phyloP scores from a whole-genome alignment of 202 grass and related monocot species.

The Digitaria exilis region DNA sequence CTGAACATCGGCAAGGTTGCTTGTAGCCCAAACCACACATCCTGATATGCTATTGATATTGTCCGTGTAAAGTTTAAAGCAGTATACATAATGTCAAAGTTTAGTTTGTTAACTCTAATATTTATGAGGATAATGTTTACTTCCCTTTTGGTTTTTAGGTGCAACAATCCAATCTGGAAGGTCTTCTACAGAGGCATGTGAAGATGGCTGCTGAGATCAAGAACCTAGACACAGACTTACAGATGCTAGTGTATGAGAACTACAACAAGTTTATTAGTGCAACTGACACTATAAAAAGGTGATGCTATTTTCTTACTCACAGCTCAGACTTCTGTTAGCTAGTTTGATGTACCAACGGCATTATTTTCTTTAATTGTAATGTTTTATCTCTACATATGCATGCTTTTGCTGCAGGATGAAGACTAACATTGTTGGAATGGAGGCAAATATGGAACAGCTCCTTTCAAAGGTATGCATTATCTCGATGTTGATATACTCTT shows the following conservation, averaged over 20 bases:
- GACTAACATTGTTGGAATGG: slow-evolving; percentile 97
- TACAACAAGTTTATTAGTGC: slow-evolving; percentile 99
- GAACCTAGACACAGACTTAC: slow-evolving; percentile 98
- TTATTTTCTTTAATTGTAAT: slow-evolving; percentile 25
- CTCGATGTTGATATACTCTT: slow-evolving; percentile 18
- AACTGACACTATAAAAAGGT: slow-evolving; percentile 98
- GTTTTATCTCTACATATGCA: slow-evolving; percentile 23
- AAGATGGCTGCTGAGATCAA: slow-evolving; percentile 99
- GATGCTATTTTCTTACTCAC: slow-evolving; percentile 19
- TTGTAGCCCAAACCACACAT: background rate
- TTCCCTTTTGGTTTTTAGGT: slow-evolving; percentile 56
- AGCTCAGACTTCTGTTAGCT: slow-evolving; percentile 20
- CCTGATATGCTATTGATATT: slow-evolving; percentile 19
- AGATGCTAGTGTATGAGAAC: slow-evolving; percentile 99
- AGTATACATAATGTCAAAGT: slow-evolving; percentile 18
- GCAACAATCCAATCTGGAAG: slow-evolving; percentile 94
- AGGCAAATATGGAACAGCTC: slow-evolving; percentile 90
- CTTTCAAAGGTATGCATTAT: slow-evolving; percentile 72
- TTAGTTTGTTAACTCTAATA: slow-evolving; percentile 23
- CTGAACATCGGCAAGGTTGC: background rate
- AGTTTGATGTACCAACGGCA: slow-evolving; percentile 34
- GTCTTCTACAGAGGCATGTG: slow-evolving; percentile 88
- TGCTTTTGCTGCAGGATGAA: slow-evolving; percentile 76
- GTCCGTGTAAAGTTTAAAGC: slow-evolving; percentile 12
- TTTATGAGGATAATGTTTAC: slow-evolving; percentile 20